Percentiles rank a stretch among this genome's conserved stretches.
Conservation (phyloP, 768 basidiomycete species). For the Cystofilobasidium macerans region DNA sequence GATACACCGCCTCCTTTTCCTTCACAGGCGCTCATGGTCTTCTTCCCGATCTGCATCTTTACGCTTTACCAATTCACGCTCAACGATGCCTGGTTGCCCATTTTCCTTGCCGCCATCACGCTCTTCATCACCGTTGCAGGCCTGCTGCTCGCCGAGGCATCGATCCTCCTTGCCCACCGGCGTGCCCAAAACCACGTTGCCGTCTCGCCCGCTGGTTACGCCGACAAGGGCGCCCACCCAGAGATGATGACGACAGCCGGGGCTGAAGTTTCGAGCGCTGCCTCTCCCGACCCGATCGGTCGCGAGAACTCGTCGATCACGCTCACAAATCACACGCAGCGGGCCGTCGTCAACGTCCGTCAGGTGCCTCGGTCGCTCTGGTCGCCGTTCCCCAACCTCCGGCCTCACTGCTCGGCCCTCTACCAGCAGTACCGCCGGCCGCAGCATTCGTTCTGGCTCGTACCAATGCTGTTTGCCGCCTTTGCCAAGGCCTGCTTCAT, state of each 20-base stretch:
- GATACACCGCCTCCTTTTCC: background rate
- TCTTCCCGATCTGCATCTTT: constrained; percentile 64
- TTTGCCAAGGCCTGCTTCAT: constrained; percentile 64
- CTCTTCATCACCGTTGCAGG: constrained; percentile 48
- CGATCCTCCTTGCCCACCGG: constrained; percentile 19
- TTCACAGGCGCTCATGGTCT: constrained; percentile 51
- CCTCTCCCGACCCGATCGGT: background rate
- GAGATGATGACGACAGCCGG: constrained; percentile 33
- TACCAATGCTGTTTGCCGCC: constrained; percentile 48
- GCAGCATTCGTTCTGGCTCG: constrained; percentile 56
- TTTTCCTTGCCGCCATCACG: constrained; percentile 62
- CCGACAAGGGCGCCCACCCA: background rate
- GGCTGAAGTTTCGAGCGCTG: constrained; percentile 26
- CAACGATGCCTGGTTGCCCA: constrained; percentile 74
- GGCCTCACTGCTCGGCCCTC: constrained; percentile 28
- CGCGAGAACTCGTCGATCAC: background rate
- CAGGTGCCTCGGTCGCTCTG: constrained; percentile 9
- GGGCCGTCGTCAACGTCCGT: background rate
- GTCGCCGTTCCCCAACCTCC: constrained; percentile 21
- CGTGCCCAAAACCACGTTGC: constrained; percentile 1
- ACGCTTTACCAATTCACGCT: constrained; percentile 84
- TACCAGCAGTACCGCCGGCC: constrained; percentile 52
- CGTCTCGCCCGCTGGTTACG: background rate
- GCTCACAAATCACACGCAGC: background rate
- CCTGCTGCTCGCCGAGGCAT: constrained; percentile 35